A percentile compares a stretch with the other conserved stretches of the same genome.
Evolutionary conservation across 2,329 filamentous ascomycete genomes (phyloP).

Genomic region (Trichoderma hamatum): DNA sequence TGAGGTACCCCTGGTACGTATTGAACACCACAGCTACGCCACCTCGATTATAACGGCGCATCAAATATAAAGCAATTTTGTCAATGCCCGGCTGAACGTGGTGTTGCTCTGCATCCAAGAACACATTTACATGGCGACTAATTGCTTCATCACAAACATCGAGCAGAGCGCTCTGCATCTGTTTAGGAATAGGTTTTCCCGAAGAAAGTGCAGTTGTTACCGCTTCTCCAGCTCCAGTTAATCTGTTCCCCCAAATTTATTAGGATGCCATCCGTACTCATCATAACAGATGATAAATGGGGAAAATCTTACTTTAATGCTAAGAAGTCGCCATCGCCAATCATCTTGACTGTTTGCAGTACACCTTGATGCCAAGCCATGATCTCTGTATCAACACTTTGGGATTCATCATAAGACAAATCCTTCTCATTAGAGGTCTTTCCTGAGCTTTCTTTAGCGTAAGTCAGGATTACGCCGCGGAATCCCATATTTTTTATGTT

Average conservation of each 20-base stretch:
- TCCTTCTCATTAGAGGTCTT: slow-evolving; percentile 35
- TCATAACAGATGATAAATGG: no score
- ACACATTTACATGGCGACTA: slow-evolving; percentile 41
- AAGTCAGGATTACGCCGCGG: slow-evolving; percentile 59
- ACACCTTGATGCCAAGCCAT: slow-evolving; percentile 43
- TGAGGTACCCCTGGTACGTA: slow-evolving; percentile 62
- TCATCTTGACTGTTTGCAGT: slow-evolving; percentile 38
- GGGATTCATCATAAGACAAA: neutral
- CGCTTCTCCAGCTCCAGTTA: slow-evolving; percentile 46
- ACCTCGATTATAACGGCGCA: slow-evolving; percentile 46
- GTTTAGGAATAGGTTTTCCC: slow-evolving; percentile 41
- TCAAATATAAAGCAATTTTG: slow-evolving; percentile 40
- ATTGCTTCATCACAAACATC: slow-evolving; percentile 46
- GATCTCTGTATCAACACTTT: slow-evolving; percentile 33
- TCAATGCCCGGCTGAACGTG: slow-evolving; percentile 47
- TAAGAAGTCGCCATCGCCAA: slow-evolving; percentile 42
- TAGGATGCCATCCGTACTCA: slow-evolving; percentile 35
- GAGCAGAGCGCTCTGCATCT: slow-evolving; percentile 47
- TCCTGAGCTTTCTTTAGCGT: slow-evolving; percentile 49
- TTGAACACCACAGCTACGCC: slow-evolving; percentile 46
- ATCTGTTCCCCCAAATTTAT: neutral
- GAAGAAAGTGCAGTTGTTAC: slow-evolving; percentile 45
- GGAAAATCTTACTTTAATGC: slow-evolving; percentile 43
- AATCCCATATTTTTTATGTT: slow-evolving; percentile 55
- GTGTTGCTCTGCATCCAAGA: slow-evolving; percentile 52